Conservation (phyloP, 257 asterid species). For the Dorcoceras hygrometricum region DNA sequence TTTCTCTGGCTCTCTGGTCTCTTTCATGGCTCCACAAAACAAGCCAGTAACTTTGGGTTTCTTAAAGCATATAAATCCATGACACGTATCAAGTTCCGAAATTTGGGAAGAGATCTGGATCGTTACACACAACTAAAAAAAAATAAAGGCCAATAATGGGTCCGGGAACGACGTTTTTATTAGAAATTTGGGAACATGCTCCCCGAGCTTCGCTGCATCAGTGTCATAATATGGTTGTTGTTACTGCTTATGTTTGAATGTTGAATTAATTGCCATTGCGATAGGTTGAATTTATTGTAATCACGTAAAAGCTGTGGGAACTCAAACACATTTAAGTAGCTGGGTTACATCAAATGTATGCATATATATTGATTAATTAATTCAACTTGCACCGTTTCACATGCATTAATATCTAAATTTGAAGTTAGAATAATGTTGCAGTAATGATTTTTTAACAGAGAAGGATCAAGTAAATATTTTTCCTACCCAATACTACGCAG, state of each 20-base stretch:
- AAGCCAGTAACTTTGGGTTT: background rate
- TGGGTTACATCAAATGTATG: background rate
- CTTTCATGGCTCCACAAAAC: background rate
- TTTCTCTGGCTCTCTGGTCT: slow-evolving; percentile 5
- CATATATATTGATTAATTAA: background rate
- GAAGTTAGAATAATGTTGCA: background rate
- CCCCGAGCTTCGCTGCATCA: background rate
- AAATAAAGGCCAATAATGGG: too few species aligned
- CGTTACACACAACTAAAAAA: too few species aligned
- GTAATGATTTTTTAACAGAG: too few species aligned
- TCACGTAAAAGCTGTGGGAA: background rate
- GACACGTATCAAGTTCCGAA: too few species aligned
- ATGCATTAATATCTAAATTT: too few species aligned
- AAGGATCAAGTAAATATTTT: background rate
- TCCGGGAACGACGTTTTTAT: too few species aligned
- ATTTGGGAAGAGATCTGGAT: too few species aligned
- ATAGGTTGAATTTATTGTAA: background rate
- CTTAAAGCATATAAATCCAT: too few species aligned
- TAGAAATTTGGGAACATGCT: too few species aligned
- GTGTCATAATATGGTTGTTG: too few species aligned
- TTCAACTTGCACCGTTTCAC: background rate
- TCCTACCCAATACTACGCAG: slow-evolving; percentile 31
- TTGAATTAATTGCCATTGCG: background rate
- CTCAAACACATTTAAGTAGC: background rate
- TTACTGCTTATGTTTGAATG: too few species aligned